Evolutionary conservation across 208 protist genomes (phyloP).

Genomic region (Leishmania turanica): DNA sequence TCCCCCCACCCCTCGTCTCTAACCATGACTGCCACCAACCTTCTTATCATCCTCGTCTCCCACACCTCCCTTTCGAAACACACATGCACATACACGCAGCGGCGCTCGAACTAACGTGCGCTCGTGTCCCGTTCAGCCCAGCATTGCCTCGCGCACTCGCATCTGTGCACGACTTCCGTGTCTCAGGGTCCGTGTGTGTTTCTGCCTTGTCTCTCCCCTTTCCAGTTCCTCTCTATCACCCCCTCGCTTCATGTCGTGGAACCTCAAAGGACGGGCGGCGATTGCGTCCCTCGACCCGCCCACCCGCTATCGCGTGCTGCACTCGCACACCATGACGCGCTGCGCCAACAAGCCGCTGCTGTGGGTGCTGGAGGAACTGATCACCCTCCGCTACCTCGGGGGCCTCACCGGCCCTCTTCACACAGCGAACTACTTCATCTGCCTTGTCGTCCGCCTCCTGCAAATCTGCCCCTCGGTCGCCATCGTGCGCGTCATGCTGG

Average conservation of each 20-base stretch:
- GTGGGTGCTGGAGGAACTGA: conserved; percentile 70
- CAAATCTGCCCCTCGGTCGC: conserved; percentile 63
- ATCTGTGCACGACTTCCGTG: not conserved
- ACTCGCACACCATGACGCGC: conserved; percentile 63
- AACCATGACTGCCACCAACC: not conserved
- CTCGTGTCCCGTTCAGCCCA: not conserved
- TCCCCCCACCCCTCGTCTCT: not conserved
- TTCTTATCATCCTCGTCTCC: not conserved
- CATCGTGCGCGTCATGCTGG: conserved; percentile 69
- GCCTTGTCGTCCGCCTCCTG: conserved; percentile 64
- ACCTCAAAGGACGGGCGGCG: conserved; percentile 68
- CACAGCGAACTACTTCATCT: conserved; percentile 67
- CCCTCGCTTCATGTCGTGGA: conserved; percentile 46
- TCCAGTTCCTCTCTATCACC: not conserved
- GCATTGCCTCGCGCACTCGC: no score
- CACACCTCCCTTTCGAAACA: not conserved
- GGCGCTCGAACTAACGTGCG: not conserved
- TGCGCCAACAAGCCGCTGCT: conserved; percentile 69
- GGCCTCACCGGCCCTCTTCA: conserved; percentile 57
- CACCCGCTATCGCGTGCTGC: conserved; percentile 50
- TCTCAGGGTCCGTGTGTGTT: not conserved
- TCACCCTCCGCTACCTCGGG: conserved; percentile 40
- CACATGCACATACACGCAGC: not conserved
- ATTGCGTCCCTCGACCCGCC: conserved; percentile 59
- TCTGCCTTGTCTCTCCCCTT: not conserved